Evolutionary conservation across 805 yeast genomes (phyloP).

Genomic region (Wilhelminamyces savonicus): DNA sequence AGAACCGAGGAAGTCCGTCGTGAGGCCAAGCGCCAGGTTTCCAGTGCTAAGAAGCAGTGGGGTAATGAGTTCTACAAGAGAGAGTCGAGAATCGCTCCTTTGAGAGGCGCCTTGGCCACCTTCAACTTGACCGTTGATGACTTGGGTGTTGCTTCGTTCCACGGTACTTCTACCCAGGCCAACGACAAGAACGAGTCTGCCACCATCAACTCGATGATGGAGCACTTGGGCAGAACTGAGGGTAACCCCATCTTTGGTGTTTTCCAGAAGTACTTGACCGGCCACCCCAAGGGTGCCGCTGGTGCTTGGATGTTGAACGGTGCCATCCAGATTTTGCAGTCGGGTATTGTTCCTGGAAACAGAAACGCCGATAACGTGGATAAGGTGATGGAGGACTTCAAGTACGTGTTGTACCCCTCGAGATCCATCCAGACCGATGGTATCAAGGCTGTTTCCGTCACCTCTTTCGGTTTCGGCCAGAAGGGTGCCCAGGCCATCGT

Average conservation of each 20-base stretch:
- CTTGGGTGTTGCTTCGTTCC: slow-evolving; percentile 95
- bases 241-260: slow-evolving; percentile 98
- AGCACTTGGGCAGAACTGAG: slow-evolving; percentile 91
- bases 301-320: slow-evolving; percentile 99
- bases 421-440: slow-evolving; percentile 93
- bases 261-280: slow-evolving; percentile 97
- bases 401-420: slow-evolving; percentile 90
- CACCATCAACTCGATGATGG: slow-evolving; percentile 87
- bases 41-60: slow-evolving; percentile 87
- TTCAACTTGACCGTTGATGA: slow-evolving; percentile 93
- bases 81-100: slow-evolving; percentile 93
- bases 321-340: slow-evolving; percentile 84
- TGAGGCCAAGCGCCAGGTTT: slow-evolving; percentile 79
- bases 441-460: slow-evolving; percentile 92
- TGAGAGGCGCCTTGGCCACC: slow-evolving; percentile 94
- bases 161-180: slow-evolving; percentile 98
- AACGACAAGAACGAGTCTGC: slow-evolving; percentile 97
- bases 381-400: slow-evolving; percentile 70
- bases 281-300: slow-evolving; percentile 99
- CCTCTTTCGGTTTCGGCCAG: slow-evolving; percentile 99
- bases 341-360: slow-evolving; percentile 97
- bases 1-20: slow-evolving; percentile 81
- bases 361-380: slow-evolving; percentile 98
- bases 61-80: slow-evolving; percentile 90
- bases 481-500: slow-evolving; percentile 96